A percentile compares a stretch with the other conserved stretches of the same genome.
phyloP scores from a whole-genome alignment of 768 basidiomycete species.

The Clavaria fumosa region DNA sequence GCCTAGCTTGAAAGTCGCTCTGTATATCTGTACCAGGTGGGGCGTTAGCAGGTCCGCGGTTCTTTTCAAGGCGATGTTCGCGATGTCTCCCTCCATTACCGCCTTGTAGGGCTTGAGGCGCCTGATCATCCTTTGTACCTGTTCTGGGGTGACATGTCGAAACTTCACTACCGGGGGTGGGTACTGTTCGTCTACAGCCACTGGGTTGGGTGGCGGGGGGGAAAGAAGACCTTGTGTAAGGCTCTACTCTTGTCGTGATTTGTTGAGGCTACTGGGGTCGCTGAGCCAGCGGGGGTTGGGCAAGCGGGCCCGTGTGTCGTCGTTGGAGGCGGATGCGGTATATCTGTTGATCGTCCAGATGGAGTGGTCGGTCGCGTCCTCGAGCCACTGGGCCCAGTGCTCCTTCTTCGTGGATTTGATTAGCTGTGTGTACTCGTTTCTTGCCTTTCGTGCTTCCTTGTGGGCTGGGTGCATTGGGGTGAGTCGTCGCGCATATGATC shows the following conservation, averaged over 20 bases:
- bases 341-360: too few relatives aligned
- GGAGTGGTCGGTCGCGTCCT: too few relatives aligned
- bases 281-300: too few relatives aligned
- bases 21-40: constrained; percentile 15
- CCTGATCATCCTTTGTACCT: constrained; percentile 15
- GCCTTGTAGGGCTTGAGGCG: constrained; percentile 23
- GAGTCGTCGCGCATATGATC: too few relatives aligned
- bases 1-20: constrained; percentile 11
- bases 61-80: constrained; percentile 12
- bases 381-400: too few relatives aligned
- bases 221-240: constrained; percentile 18
- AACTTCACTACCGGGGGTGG: constrained; percentile 13
- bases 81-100: constrained; percentile 8
- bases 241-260: constrained; percentile 3
- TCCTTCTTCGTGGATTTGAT: too few relatives aligned
- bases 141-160: constrained; percentile 11
- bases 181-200: constrained; percentile 11
- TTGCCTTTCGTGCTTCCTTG: too few relatives aligned
- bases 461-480: too few relatives aligned
- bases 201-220: constrained; percentile 1
- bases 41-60: constrained; percentile 14
- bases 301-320: too few relatives aligned
- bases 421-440: too few relatives aligned
- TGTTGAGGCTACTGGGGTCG: too few relatives aligned
- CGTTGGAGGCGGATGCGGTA: too few relatives aligned